Percentiles rank a stretch among this genome's conserved stretches.
Evolutionary conservation across 441 rosid species (phyloP).

Genomic region (Brassica balearica): DNA sequence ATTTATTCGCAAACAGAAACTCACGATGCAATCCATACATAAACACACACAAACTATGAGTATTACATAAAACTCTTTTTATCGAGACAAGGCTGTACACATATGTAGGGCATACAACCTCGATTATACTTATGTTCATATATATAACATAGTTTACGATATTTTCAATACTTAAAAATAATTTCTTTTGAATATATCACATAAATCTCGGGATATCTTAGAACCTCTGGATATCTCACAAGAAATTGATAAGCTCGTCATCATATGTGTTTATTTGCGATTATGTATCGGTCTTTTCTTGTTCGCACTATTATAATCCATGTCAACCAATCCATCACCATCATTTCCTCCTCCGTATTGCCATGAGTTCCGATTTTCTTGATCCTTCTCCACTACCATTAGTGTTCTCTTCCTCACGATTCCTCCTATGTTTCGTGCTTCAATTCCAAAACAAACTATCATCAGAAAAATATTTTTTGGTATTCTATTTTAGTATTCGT

Average conservation of each 20-base stretch:
- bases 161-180: not conserved
- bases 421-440: constrained; percentile 37
- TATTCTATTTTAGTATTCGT: not conserved
- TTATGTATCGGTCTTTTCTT: constrained; percentile 47
- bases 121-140: not conserved
- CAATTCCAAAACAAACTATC: not conserved
- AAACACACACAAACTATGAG: constrained; percentile 3
- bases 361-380: constrained; percentile 28
- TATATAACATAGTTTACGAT: constrained; percentile 24
- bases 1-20: not conserved
- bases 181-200: not conserved
- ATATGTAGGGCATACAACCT: constrained; percentile 7
- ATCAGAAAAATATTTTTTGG: not conserved
- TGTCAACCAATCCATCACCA: constrained; percentile 44
- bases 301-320: constrained; percentile 46
- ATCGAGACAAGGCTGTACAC: constrained; percentile 6
- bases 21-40: constrained; percentile 18
- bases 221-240: constrained; percentile 36
- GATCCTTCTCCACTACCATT: constrained; percentile 28
- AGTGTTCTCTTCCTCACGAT: constrained; percentile 18
- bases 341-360: constrained; percentile 37
- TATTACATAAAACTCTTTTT: not conserved
- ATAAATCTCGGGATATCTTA: constrained; percentile 43
- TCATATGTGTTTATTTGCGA: constrained; percentile 28
- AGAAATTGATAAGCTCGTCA: constrained; percentile 6